A percentile compares a stretch with the other conserved stretches of the same genome.
Conservation (phyloP, 306 rosid genomes). For the Purshia tridentata region DNA sequence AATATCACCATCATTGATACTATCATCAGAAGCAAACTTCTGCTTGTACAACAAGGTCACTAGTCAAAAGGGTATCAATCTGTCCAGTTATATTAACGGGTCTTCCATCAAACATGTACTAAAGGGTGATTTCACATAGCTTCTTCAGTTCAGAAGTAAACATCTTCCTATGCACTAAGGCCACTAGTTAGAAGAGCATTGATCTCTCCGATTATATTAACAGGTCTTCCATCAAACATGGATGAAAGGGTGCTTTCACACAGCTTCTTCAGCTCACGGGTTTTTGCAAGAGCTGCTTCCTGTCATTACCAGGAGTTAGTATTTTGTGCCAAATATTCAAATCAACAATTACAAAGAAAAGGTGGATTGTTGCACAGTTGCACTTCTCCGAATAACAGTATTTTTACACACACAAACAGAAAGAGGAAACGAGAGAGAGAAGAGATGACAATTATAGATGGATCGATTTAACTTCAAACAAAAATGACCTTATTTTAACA, state of each 20-base stretch:
- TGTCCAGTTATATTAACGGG: background rate
- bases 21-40: background rate
- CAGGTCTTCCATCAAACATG: slow-evolving; percentile 91
- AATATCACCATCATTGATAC: too few species aligned
- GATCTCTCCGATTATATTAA: slow-evolving; percentile 92
- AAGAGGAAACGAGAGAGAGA: background rate
- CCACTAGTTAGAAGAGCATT: slow-evolving; percentile 61
- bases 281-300: slow-evolving; percentile 73
- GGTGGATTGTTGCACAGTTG: background rate
- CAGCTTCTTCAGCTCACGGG: slow-evolving; percentile 72
- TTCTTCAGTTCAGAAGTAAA: background rate
- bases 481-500: background rate
- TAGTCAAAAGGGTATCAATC: background rate
- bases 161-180: slow-evolving; percentile 48
- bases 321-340: background rate
- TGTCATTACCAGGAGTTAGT: slow-evolving; percentile 33
- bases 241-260: slow-evolving; percentile 76
- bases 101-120: background rate
- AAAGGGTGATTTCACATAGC: background rate
- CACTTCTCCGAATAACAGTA: background rate
- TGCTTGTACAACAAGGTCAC: background rate
- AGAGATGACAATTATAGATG: background rate
- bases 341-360: background rate
- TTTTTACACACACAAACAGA: background rate
- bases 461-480: background rate